Evolutionary conservation across 345 rosid species (phyloP), one percentile per base, ranked within the genome.

Genomic region (Populus tremula): DNA sequence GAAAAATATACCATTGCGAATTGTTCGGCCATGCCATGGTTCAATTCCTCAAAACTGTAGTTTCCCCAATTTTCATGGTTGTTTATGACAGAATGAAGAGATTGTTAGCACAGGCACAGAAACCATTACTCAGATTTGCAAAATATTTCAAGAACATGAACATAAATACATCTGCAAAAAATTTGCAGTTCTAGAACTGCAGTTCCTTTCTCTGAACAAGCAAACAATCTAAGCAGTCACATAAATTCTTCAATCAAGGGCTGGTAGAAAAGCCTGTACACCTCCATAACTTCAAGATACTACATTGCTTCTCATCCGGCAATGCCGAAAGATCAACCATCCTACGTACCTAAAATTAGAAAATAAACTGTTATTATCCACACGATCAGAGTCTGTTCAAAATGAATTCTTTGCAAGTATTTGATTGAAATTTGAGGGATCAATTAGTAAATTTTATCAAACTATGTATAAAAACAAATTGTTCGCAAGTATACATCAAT

Each of bases 261-360:
- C 79, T 88, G 81, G 81, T 91, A 93, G 86, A 93, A 96, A 29
- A 84, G 83, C 63, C 88, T 83, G 82, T 88, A 96, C 3, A 96
- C 94, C 79, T 92, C 97, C 84, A 90, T 72, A 50, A 93, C 99
- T 86, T 96, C 98, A 70, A 93, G 91, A 78, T 90, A 96, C 99
- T 98, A 93, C 94, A 90, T 90, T 13, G 97, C 89, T 90, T 95
- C 97, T 79, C 99, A 84, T 95, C 96, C 0, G 98, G 98, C 67
- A 81, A 91, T 27, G 87, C 76, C 0, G 98, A 93, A 23, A 96
- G 93, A 78, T 92, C 99, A 69, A 93, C 97, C 76, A 93, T 90
- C 83, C 91, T 93, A 84, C 93, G 98, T 82, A 90, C 97, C 98
- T 95, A 80, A 67, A 41, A 65, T 76, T 43, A 23, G 10, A 38